Evolutionary conservation across 208 protist species (phyloP).

Genomic region (Crithidia fasciculata): DNA sequence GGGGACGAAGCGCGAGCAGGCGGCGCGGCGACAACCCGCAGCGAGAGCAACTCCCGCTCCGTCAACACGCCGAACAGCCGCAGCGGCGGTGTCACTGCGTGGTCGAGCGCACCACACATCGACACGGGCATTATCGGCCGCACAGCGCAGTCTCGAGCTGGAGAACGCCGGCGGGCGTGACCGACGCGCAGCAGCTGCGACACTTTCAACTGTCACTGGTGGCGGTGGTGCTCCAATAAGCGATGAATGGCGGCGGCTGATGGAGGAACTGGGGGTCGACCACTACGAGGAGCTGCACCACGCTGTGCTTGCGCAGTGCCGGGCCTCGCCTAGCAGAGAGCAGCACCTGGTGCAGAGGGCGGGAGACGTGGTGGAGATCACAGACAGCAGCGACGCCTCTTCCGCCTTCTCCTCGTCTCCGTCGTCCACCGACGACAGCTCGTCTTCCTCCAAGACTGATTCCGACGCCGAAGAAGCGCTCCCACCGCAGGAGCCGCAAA

Average conservation of each 20-base stretch:
- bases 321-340: background rate
- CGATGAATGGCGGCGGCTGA: constrained; percentile 15
- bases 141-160: background rate
- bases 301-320: background rate
- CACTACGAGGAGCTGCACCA: background rate
- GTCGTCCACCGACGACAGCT: background rate
- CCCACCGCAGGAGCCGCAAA: background rate
- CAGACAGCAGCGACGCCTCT: constrained; percentile 15
- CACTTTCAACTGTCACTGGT: background rate
- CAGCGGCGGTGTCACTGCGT: background rate
- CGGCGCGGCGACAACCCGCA: too few species aligned
- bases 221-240: background rate
- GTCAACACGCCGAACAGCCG: background rate
- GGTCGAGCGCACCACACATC: background rate
- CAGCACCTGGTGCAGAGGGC: background rate
- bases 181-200: background rate
- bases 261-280: constrained; percentile 8
- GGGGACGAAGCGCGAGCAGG: background rate
- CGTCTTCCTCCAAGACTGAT: background rate
- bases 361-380: constrained; percentile 26
- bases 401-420: background rate
- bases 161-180: background rate
- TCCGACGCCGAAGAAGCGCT: background rate
- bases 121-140: background rate
- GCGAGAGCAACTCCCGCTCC: background rate